phyloP scores from a whole-genome alignment of 2,329 filamentous ascomycete genomes.

The Pleurostoma richardsiae region DNA sequence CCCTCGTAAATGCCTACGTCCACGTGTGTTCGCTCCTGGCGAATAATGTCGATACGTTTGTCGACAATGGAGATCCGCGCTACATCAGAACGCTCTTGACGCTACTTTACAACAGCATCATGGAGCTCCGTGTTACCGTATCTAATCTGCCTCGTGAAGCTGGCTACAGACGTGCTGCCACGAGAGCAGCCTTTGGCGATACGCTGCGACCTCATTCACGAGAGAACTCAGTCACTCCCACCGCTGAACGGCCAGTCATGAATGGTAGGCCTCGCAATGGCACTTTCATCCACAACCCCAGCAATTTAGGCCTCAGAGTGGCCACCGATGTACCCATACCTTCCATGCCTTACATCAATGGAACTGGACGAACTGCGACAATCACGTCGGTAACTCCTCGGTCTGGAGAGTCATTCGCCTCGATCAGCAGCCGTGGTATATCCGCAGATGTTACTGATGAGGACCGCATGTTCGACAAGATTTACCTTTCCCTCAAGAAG shows the following conservation, averaged over 20 bases:
- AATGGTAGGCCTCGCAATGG: conserved; percentile 30
- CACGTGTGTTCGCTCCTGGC: conserved; percentile 59
- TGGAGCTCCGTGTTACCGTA: conserved; percentile 57
- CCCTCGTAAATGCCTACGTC: conserved; percentile 59
- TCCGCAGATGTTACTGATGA: conserved; percentile 66
- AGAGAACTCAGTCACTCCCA: conserved; percentile 49
- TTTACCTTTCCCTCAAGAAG: conserved; percentile 70
- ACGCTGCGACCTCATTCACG: conserved; percentile 46
- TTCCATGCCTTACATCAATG: conserved; percentile 39
- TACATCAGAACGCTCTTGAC: conserved; percentile 62
- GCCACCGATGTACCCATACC: conserved; percentile 47
- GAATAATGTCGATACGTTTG: conserved; percentile 58
- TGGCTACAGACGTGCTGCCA: conserved; percentile 18
- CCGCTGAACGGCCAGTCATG: conserved; percentile 38
- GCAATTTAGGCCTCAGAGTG: conserved; percentile 42
- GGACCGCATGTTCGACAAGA: conserved; percentile 74
- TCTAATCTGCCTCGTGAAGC: conserved; percentile 22
- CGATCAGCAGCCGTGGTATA: conserved; percentile 46
- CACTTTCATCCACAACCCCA: conserved; percentile 40
- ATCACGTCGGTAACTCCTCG: conserved; percentile 65
- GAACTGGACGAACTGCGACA: conserved; percentile 43
- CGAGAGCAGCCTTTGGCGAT: conserved; percentile 27
- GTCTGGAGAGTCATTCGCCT: conserved; percentile 75
- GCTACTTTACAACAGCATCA: conserved; percentile 62
- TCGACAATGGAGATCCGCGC: conserved; percentile 60